Conservation (phyloP, 2,329 filamentous ascomycete species). For the Paraphaeosphaeria minitans region DNA sequence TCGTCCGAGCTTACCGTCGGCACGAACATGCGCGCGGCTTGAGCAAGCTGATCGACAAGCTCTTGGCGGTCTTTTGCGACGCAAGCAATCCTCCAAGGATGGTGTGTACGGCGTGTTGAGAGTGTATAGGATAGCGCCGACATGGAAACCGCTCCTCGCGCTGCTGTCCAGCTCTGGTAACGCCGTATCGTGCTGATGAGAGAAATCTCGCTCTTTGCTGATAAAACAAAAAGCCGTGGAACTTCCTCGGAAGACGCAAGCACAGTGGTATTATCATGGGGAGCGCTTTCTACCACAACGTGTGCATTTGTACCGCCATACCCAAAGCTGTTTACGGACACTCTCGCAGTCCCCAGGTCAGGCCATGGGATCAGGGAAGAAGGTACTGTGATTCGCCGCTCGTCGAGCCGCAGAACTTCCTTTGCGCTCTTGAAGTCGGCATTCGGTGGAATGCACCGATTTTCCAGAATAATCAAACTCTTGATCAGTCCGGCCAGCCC, state of each 20-base stretch:
- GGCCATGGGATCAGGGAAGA: conserved; percentile 17
- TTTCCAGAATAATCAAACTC: conserved; percentile 45
- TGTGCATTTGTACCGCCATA: conserved; percentile 24
- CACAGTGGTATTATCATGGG: neutral
- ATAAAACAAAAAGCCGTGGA: neutral
- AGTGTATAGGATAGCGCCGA: neutral
- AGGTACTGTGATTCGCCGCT: conserved; percentile 8
- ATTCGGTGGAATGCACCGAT: conserved; percentile 37
- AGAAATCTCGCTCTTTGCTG: conserved; percentile 2
- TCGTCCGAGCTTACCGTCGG: neutral
- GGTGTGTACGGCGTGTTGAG: neutral
- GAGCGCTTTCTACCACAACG: conserved; percentile 17
- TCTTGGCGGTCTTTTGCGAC: neutral
- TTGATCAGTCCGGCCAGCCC: conserved; percentile 46
- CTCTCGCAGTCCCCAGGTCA: neutral
- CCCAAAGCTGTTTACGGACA: conserved; percentile 21
- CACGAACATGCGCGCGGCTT: neutral
- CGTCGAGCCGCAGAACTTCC: conserved; percentile 9
- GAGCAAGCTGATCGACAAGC: neutral
- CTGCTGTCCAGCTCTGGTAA: neutral
- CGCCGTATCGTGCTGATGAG: neutral
- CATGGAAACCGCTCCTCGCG: neutral
- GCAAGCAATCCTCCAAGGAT: conserved; percentile 1
- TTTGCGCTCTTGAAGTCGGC: conserved; percentile 16
- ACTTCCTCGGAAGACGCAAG: neutral